These are phyloP conservation scores for Claviceps fusiformis DNA, from an alignment of 2,329 filamentous ascomycete species.

Conservation along the genomic window DNA sequence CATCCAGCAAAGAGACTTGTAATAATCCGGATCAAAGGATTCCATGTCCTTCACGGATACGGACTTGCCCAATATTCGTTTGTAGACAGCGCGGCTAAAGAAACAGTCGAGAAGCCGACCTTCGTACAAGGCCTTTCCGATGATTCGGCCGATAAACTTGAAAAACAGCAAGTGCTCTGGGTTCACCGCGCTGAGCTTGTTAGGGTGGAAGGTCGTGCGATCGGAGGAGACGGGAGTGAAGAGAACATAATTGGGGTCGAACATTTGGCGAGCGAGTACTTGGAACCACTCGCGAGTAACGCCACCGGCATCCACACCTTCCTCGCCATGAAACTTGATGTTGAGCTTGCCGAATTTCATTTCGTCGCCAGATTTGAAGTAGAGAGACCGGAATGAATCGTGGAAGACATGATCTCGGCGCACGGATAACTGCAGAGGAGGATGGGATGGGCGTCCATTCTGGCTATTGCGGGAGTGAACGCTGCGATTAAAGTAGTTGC, in stretches of 20 bases:
- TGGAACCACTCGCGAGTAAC: slow-evolving; percentile 99
- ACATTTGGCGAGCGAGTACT: slow-evolving; percentile 94
- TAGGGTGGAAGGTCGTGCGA: slow-evolving; percentile 96
- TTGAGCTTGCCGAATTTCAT: slow-evolving; percentile 99
- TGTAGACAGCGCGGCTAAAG: slow-evolving; percentile 97
- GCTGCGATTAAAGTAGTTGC: slow-evolving; percentile 94
- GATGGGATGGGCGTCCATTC: slow-evolving; percentile 55
- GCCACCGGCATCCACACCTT: slow-evolving; percentile 93
- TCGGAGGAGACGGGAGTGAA: slow-evolving; percentile 96
- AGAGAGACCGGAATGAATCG: slow-evolving; percentile 95
- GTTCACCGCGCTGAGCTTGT: slow-evolving; percentile 86
- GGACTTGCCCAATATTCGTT: slow-evolving; percentile 85
- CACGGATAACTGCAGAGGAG: slow-evolving; percentile 70
- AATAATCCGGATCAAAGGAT: slow-evolving; percentile 94
- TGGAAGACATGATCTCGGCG: slow-evolving; percentile 94
- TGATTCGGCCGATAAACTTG: slow-evolving; percentile 97
- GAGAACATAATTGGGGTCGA: slow-evolving; percentile 92
- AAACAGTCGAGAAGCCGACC: slow-evolving; percentile 92
- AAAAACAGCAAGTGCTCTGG: slow-evolving; percentile 95
- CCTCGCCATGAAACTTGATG: slow-evolving; percentile 92
- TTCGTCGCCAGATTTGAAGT: slow-evolving; percentile 91
- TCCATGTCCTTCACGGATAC: slow-evolving; percentile 99
- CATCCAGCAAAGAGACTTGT: slow-evolving; percentile 98
- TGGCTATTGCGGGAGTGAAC: slow-evolving; percentile 60
- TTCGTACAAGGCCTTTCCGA: slow-evolving; percentile 95